phyloP scores from a whole-genome alignment of 495 filamentous ascomycete species.

The Tuber calosporum region DNA sequence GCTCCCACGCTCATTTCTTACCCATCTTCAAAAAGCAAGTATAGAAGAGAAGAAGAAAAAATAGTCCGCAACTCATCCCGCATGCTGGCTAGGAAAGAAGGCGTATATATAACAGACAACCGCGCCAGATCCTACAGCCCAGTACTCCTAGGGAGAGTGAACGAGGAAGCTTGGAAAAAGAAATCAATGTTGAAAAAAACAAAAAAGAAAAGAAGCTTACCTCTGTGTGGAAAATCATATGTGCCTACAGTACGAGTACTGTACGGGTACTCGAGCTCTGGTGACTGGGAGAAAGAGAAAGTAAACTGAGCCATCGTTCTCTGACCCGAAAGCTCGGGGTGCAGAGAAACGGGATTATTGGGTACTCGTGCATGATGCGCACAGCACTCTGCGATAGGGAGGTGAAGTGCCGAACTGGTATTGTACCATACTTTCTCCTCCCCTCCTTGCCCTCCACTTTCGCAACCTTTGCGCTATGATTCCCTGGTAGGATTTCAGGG shows the following conservation, averaged over 20 bases:
- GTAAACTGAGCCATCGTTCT: slow-evolving; percentile 4
- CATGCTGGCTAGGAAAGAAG: slow-evolving; percentile 10
- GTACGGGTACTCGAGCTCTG: too few relatives aligned
- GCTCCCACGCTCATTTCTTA: background rate
- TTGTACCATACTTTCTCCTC: background rate
- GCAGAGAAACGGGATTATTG: slow-evolving; percentile 7
- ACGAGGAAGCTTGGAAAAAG: slow-evolving; percentile 10
- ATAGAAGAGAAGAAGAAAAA: slow-evolving; percentile 23
- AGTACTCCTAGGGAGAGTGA: slow-evolving; percentile 9
- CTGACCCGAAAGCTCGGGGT: slow-evolving; percentile 31
- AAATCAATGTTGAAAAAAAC: background rate
- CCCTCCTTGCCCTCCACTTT: background rate
- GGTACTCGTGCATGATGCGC: slow-evolving; percentile 17
- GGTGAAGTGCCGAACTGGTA: background rate
- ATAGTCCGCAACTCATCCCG: slow-evolving; percentile 18
- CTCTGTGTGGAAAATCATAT: background rate
- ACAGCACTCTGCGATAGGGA: background rate
- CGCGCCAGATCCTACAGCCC: background rate
- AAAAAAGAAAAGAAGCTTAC: slow-evolving; percentile 25
- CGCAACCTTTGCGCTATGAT: background rate
- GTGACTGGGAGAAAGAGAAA: too few relatives aligned
- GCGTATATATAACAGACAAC: background rate
- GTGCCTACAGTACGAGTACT: background rate
- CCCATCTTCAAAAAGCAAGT: background rate
- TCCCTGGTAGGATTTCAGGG: slow-evolving; percentile 1